Base-by-base conservation (phyloP, 208 protist genomes). In the Angomonas ambiguus region DNA sequence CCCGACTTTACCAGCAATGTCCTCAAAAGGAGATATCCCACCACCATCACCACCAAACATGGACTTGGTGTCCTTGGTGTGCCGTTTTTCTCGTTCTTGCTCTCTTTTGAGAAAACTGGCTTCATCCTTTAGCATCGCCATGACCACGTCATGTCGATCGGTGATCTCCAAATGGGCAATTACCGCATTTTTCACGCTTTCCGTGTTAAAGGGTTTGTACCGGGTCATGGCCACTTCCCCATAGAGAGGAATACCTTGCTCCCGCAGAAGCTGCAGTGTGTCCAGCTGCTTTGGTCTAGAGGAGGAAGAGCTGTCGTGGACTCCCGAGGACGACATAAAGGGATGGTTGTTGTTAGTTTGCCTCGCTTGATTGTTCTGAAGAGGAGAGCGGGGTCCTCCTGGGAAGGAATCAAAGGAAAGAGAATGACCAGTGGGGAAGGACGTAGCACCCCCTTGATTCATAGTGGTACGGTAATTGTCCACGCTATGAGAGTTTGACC, bases 121-220 rank as follows among this genome's bases (percentile, higher is more conserved):
- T 48, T 76, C 80, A 61, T 79, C 71, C 13, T 67, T 49, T 24
- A 80, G 38, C 78, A 87, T 83, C 0, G 76, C 76, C 34, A 77
- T 58, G 58, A 79, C 82, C 35, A 88, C 82, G 33, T 88, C 82
- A 45, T 76, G 75, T 25, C 71, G 48, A 34, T 71, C 74, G n/a
- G 72, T 74, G 25, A 69, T 63, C 33, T 79, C 75, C 34, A 88
- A 72, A 42, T 88, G 79, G 1, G 71, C 78, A 55, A 72, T 67
- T 0, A 88, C 72, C 0, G 72, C 71, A 22, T 77, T 74, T 30
- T 69, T 71, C 25, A 80, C 62, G 16, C 65, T 63, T 51, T 83
- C 72, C 3, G 51, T 34, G 32, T 22, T 24, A 32, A 57, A 60
- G 18, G 33, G 30, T 25, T 30, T 62, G 8, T 45, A 35, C 28